Conservation (phyloP, 78 protist species). For the Monocercomonoides exilis region DNA sequence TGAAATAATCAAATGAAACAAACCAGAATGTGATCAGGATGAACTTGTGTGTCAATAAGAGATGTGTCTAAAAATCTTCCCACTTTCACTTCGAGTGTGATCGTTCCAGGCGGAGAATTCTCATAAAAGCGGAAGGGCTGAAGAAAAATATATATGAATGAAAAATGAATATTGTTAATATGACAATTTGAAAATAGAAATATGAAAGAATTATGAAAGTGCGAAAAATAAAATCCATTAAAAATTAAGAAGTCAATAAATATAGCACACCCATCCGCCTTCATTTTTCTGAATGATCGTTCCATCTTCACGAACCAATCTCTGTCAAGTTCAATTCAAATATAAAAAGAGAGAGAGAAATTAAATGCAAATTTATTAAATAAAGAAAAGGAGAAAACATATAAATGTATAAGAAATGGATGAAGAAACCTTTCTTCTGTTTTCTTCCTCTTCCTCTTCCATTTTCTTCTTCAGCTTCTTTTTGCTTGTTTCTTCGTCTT, state of each 20-base stretch:
- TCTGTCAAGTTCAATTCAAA: too few species aligned
- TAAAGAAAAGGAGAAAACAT: too few species aligned
- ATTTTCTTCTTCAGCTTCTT: not conserved
- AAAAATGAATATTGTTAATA: not conserved
- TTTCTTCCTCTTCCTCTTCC: not conserved
- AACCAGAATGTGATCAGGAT: too few species aligned
- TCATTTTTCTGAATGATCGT: not conserved
- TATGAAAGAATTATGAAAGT: too few species aligned
- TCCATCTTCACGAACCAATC: not conserved
- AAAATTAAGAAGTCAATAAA: too few species aligned
- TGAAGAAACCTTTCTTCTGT: not conserved
- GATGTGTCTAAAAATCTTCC: slow-evolving; percentile 38
- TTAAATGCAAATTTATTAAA: too few species aligned
- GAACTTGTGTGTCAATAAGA: slow-evolving; percentile 38
- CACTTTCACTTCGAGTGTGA: not conserved
- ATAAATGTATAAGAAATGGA: too few species aligned
- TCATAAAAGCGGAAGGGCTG: not conserved
- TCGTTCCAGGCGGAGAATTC: not conserved
- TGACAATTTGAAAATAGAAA: too few species aligned
- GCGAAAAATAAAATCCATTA: too few species aligned
- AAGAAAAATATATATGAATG: not conserved
- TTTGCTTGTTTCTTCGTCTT: not conserved
- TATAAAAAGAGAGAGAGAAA: too few species aligned
- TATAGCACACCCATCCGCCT: not conserved
- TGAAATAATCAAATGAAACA: too few species aligned